Percentiles rank a stretch among this genome's conserved stretches.
These are phyloP conservation scores for Alternaria brassicae DNA, from an alignment of 2,329 filamentous ascomycete species.

Conservation along the genomic window DNA sequence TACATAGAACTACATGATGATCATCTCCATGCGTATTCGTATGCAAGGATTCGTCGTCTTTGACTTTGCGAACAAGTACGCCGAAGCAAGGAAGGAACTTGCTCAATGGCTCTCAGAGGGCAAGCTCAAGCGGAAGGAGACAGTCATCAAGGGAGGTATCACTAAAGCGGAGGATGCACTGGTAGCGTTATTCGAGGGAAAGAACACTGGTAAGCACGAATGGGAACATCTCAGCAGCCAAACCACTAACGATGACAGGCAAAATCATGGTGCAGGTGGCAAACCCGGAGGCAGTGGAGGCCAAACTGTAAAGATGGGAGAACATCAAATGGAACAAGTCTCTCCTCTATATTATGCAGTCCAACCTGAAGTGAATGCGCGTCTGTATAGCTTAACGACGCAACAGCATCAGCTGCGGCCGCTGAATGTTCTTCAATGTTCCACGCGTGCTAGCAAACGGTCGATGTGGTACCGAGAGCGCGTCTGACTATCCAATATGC, in stretches of 20 bases:
- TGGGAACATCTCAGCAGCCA: background rate
- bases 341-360: background rate
- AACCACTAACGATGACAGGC: slow-evolving; percentile 56
- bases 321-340: background rate
- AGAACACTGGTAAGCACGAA: slow-evolving; percentile 69
- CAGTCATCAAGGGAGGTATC: slow-evolving; percentile 73
- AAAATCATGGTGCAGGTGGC: slow-evolving; percentile 57
- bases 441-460: background rate
- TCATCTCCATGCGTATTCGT: slow-evolving; percentile 53
- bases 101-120: slow-evolving; percentile 73
- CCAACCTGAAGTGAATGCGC: background rate
- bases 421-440: background rate
- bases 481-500: background rate
- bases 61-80: slow-evolving; percentile 68
- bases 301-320: slow-evolving; percentile 36
- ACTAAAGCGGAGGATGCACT: slow-evolving; percentile 68
- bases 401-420: too few relatives aligned
- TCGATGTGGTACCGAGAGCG: background rate
- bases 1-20: slow-evolving; percentile 53
- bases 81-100: slow-evolving; percentile 66
- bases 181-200: slow-evolving; percentile 69
- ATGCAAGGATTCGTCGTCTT: slow-evolving; percentile 71
- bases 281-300: slow-evolving; percentile 50
- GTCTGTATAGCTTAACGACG: too few relatives aligned
- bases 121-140: slow-evolving; percentile 73